Evolutionary conservation across 2,329 filamentous ascomycete genomes (phyloP), one percentile per base, ranked within the genome.

Genomic region (Penicillium sp.): DNA sequence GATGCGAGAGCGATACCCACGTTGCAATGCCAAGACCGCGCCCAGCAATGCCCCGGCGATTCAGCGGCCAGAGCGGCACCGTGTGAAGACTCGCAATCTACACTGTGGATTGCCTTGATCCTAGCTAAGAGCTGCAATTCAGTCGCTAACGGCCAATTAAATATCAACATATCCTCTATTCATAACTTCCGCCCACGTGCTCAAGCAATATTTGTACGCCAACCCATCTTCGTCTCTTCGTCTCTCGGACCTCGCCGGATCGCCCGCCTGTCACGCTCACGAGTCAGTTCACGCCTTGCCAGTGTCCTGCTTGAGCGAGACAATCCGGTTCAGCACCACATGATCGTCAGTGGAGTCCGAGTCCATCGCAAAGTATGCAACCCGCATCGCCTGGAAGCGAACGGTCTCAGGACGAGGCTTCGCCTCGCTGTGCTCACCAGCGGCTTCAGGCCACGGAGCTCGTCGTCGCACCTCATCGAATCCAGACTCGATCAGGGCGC

Each of bases 331-430:
- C 31, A 98, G 80, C 52, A 98, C 86, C 67, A 96, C 83, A 76
- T 90, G 91, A n/a, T 92, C 91, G 35, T 87, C 86, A 0, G 87
- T 90, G 63, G 88, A 91, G 70, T 96, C 92, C 54, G 85, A 86
- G 75, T 97, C 93, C 76, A 96, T 69, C 3, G 67, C 62, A 58
- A 75, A 75, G 61, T 83, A 64, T 82, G 90, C 94, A 49, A 94
- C 91, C 29, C 94, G 86, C 84, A 97, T 88, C 2, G 88, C 94
- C 83, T 98, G 94, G 84, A 98, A 98, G 52, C 94, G 85, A 7
- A 97, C 90, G 58, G 85, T 90, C 78, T 92, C 91, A 26, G 87
- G 86, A 1, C 89, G 90, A n/a, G 63, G 47, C 5, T 7, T 46
- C 4, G 31, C 48, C 15, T 73, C 69, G 23, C 62, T 66, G 58